These are phyloP conservation scores for Umbelopsis isabellina DNA, from an alignment of 192 early-diverging fungal genomes.

Conservation along the genomic window DNA sequence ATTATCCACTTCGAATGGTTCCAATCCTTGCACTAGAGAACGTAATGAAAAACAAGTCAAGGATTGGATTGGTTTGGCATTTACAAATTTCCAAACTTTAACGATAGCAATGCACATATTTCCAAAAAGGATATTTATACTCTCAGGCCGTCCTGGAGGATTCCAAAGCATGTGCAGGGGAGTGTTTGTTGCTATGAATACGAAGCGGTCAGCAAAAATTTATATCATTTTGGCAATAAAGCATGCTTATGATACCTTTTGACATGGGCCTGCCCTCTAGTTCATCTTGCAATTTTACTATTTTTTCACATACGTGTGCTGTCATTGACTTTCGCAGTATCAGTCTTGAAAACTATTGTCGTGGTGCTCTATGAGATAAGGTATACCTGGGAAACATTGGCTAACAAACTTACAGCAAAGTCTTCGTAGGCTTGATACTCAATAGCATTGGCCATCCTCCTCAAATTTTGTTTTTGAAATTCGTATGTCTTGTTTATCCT, in stretches of 20 bases:
- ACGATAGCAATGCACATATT: slow-evolving; percentile 13
- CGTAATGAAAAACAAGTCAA: slow-evolving; percentile 1
- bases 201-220: neutral
- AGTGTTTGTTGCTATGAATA: neutral
- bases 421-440: slow-evolving; percentile 13
- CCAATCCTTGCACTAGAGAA: slow-evolving; percentile 15
- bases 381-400: neutral
- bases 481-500: slow-evolving; percentile 8
- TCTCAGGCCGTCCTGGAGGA: slow-evolving; percentile 10
- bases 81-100: neutral
- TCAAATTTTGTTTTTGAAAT: slow-evolving; percentile 14
- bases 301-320: slow-evolving; percentile 16
- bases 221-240: no score
- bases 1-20: neutral
- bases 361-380: neutral
- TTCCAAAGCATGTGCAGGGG: slow-evolving; percentile 9
- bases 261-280: slow-evolving; percentile 11
- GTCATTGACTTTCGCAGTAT: slow-evolving; percentile 1
- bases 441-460: neutral
- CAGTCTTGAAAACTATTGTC: slow-evolving; percentile 7
- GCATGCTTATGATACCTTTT: neutral
- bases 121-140: slow-evolving; percentile 22
- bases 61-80: neutral
- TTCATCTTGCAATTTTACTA: slow-evolving; percentile 18
- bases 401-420: neutral